These are phyloP conservation scores for Diaporthe ilicicola DNA, from an alignment of 2,329 filamentous ascomycete species.

Conservation along the genomic window DNA sequence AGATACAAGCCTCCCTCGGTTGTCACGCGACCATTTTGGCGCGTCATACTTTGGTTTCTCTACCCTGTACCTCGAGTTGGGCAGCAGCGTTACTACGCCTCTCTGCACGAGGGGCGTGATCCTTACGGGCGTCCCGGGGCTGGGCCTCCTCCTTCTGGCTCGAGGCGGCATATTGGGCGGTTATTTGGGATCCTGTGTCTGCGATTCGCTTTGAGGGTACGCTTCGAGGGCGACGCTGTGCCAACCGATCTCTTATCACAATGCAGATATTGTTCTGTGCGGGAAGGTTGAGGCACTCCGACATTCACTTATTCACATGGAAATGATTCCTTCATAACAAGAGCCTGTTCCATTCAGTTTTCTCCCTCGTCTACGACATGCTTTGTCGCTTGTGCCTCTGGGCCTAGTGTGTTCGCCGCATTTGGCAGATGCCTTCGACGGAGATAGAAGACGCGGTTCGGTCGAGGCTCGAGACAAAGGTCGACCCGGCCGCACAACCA, in stretches of 20 bases:
- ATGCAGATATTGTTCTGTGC: not conserved
- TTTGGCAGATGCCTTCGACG: not conserved
- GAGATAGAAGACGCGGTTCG: not conserved
- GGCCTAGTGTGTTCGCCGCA: not conserved
- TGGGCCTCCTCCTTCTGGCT: not conserved
- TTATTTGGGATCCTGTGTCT: not conserved
- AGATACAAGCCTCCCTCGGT: not conserved
- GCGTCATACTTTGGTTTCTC: not conserved
- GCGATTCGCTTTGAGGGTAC: not conserved
- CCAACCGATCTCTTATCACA: not conserved
- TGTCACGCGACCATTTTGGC: not conserved
- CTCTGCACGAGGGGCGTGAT: not conserved
- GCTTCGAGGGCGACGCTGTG: not conserved
- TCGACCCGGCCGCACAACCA: not conserved
- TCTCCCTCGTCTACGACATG: not conserved
- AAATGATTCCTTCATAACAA: not conserved
- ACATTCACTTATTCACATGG: not conserved
- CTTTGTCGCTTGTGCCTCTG: not conserved
- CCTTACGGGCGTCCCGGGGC: not conserved
- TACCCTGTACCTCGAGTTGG: not conserved
- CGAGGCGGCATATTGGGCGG: not conserved
- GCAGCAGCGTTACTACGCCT: not conserved
- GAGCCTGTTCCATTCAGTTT: not conserved
- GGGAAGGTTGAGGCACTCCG: not conserved
- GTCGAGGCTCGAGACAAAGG: not conserved